Conservation (phyloP, 2,329 filamentous ascomycete species). For the Microcyclosporella mali region DNA sequence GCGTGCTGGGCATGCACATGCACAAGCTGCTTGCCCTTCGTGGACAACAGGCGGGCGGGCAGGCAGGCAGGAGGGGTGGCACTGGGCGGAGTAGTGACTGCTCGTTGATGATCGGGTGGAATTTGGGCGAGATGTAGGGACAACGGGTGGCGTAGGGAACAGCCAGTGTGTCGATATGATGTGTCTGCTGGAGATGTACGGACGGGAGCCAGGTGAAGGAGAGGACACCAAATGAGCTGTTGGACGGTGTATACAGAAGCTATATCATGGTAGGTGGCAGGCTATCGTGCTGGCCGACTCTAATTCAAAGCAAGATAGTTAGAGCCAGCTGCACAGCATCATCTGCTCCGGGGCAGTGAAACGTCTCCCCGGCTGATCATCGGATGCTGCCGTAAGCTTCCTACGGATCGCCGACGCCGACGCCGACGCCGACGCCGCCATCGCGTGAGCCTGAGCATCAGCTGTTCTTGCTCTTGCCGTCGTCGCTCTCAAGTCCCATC, state of each 20-base stretch:
- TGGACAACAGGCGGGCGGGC: neutral
- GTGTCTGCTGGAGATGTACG: too few relatives aligned
- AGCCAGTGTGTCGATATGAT: too few relatives aligned
- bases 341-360: constrained; percentile 1
- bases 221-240: too few relatives aligned
- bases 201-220: too few relatives aligned
- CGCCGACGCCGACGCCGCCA: constrained; percentile 2
- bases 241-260: neutral
- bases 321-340: neutral
- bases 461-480: too few relatives aligned
- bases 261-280: neutral
- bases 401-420: too few relatives aligned
- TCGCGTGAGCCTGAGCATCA: neutral
- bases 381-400: too few relatives aligned
- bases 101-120: neutral
- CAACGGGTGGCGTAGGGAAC: neutral
- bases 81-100: neutral
- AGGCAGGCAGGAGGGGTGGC: neutral
- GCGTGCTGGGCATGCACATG: too few relatives aligned
- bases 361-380: too few relatives aligned
- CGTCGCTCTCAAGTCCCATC: constrained; percentile 4
- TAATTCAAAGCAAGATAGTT: too few relatives aligned
- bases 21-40: too few relatives aligned
- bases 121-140: neutral
- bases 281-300: neutral